Evolutionary conservation across 192 early-diverging fungal genomes (phyloP).

Genomic region (Rhizoclosmatium globosum): DNA sequence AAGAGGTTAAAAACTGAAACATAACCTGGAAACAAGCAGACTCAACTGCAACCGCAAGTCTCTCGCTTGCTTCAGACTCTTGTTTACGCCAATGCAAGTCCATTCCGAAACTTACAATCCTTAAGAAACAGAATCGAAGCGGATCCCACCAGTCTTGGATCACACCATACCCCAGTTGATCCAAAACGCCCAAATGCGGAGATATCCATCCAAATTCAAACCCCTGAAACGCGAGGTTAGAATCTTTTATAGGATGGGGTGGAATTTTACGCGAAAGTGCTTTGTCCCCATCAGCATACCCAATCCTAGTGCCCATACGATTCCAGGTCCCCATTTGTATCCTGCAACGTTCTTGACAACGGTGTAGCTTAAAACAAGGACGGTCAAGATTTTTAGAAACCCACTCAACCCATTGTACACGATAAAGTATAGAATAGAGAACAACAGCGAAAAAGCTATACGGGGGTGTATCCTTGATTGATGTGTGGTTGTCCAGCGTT

Average conservation of each 20-base stretch:
- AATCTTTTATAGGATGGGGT: constrained; percentile 55
- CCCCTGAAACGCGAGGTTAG: neutral
- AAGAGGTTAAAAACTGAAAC: too few species aligned
- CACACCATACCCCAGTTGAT: constrained; percentile 70
- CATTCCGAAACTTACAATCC: constrained; percentile 92
- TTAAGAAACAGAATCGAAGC: constrained; percentile 90
- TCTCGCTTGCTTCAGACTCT: too few species aligned
- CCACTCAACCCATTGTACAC: constrained; percentile 47
- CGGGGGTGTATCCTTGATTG: constrained; percentile 48
- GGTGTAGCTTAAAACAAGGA: constrained; percentile 72
- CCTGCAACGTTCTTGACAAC: neutral
- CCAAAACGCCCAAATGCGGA: constrained; percentile 45
- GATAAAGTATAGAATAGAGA: constrained; percentile 70
- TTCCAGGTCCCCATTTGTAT: too few species aligned
- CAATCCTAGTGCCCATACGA: too few species aligned
- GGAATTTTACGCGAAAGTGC: too few species aligned
- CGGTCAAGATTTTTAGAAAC: constrained; percentile 75
- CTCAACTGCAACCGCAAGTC: too few species aligned
- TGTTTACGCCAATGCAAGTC: constrained; percentile 85
- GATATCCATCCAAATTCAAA: constrained; percentile 15
- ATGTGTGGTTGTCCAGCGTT: constrained; percentile 2
- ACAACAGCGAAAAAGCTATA: constrained; percentile 69
- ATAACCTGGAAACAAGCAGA: too few species aligned
- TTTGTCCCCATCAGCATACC: too few species aligned
- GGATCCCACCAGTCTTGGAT: constrained; percentile 85